Percentiles rank a stretch among this genome's conserved stretches.
Conservation (phyloP, 2,329 filamentous ascomycete genomes). For the Capronia coronata region DNA sequence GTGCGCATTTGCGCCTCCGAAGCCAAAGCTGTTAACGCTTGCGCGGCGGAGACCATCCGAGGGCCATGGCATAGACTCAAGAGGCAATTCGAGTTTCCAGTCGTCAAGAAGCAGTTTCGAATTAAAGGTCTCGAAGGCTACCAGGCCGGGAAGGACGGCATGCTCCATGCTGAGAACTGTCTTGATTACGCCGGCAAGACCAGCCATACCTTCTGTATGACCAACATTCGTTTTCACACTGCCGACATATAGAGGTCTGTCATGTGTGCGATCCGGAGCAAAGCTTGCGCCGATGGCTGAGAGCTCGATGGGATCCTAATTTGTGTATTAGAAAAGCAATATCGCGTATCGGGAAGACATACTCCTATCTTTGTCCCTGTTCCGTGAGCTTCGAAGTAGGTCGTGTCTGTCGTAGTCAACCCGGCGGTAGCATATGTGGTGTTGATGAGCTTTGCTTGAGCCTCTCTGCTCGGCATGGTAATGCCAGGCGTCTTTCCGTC, state of each 20-base stretch:
- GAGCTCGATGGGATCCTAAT: not conserved
- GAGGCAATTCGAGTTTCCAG: conserved; percentile 7
- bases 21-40: conserved; percentile 25
- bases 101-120: conserved; percentile 21
- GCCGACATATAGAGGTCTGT: conserved; percentile 7
- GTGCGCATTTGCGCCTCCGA: conserved; percentile 25
- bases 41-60: conserved; percentile 7
- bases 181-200: conserved; percentile 18
- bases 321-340: not conserved
- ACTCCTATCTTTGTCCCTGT: conserved; percentile 40
- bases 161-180: conserved; percentile 10
- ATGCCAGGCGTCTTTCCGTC: conserved; percentile 18
- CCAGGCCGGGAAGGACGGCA: conserved; percentile 32
- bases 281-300: not conserved
- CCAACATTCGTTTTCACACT: conserved; percentile 13
- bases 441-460: conserved; percentile 34
- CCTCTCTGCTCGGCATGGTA: conserved; percentile 5
- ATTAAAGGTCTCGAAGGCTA: conserved; percentile 38
- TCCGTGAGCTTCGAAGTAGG: not conserved
- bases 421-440: conserved; percentile 37
- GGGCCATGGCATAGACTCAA: conserved; percentile 14
- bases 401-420: conserved; percentile 21
- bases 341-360: conserved; percentile 24
- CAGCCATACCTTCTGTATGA: conserved; percentile 16
- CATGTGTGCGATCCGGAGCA: not conserved